A percentile compares a stretch with the other conserved stretches of the same genome.
Conservation (phyloP, 345 rosid genomes). For the Acer yangbiense region DNA sequence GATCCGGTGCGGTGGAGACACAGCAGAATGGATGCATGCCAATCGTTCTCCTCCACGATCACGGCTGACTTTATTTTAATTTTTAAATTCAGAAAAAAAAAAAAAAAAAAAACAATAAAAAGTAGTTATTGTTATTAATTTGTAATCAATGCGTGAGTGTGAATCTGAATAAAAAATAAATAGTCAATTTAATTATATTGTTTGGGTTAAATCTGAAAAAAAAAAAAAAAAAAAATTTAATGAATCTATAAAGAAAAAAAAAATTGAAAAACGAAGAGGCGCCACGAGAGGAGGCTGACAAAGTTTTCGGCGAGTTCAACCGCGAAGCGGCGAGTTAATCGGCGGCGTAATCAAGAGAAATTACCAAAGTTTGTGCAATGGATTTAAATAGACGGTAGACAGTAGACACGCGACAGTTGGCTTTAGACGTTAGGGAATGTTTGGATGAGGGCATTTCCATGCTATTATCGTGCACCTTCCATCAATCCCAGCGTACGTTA, state of each 20-base stretch:
- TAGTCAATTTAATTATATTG: background rate
- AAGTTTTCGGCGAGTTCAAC: background rate
- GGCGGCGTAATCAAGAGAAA: background rate
- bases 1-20: conserved; percentile 1
- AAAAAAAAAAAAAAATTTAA: too few species aligned
- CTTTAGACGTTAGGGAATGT: background rate
- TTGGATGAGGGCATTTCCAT: background rate
- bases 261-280: background rate
- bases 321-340: conserved; percentile 1
- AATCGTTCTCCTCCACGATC: background rate
- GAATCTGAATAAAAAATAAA: background rate
- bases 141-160: background rate
- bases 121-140: background rate
- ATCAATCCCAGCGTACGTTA: background rate
- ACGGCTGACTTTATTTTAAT: background rate
- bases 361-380: background rate
- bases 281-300: background rate
- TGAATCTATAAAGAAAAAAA: background rate
- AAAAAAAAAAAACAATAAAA: background rate
- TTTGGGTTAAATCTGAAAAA: background rate
- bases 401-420: background rate
- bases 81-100: background rate
- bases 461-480: background rate
- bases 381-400: background rate
- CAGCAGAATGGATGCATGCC: conserved; percentile 15